Base-by-base conservation (phyloP, 176 grass and related monocot genomes). In the Paspalum notatum region DNA sequence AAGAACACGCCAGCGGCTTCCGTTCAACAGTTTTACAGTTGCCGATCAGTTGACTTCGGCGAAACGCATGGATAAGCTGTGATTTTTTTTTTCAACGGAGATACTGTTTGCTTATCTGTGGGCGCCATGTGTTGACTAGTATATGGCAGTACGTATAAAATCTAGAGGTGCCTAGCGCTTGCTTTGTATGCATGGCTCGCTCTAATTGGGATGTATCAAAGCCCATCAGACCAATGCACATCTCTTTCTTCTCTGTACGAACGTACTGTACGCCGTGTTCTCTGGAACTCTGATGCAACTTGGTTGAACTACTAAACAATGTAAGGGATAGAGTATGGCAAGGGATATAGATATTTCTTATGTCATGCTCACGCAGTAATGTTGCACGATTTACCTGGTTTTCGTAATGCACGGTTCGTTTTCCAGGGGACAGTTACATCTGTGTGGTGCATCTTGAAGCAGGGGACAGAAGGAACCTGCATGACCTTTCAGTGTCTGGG, bases 1-100 rank as follows among this genome's bases (percentile, higher is more conserved):
- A 64, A 6, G 75, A 85, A 79, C 57, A 51, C 55, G 21, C 55
- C 55, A 78, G 83, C 9, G 75, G 7, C 21, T 79, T 85, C 46
- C n/a, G 14, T 77, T 67, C 21, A 54, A 68, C 9, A 12, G n/a
- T 52, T 52, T 52, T 52, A 16, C 51, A 69, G 8, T 45, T 21
- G 8, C 5, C 1, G 21, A 56, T 15, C 38, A 11, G 38, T 57
- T 51, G 70, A 65, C 50, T 24, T 74, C 37, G 18, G 54, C 11
- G 53, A 50, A 11, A 58, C 13, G 48, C 21, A 38, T 38, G 43
- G 8, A 10, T 11, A 21, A 2, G 5, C 40, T 56, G 37, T 53
- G n/a, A n/a, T n/a, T n/a, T n/a, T n/a, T n/a, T n/a, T n/a, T n/a
- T n/a, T n/a, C n/a, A n/a, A n/a, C n/a, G n/a, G n/a, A n/a, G n/a